Base-by-base conservation (phyloP, 495 filamentous ascomycete species). In the Parachaetomium inaequale region DNA sequence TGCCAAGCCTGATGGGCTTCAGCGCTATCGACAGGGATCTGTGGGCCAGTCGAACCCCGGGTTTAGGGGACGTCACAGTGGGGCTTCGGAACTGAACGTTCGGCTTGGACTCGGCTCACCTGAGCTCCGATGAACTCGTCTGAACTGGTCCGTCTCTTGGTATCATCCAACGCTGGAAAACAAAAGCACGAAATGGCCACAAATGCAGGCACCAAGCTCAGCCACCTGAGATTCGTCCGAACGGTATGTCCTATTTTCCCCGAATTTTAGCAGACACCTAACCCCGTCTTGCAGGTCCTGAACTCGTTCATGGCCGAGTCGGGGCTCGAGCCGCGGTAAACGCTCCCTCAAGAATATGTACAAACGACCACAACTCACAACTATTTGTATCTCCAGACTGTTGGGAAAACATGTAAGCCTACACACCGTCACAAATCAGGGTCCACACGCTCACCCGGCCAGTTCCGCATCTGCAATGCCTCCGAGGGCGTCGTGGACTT, bases 231-330 rank as follows among this genome's bases (percentile, higher is more conserved):
- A 62, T 79, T 80, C 56, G 78, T 80, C 12, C 67, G 67, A 66
- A 71, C 75, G 23, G 78, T 78, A 57, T 58, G 75, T 67, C 12
- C 29, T n/a, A 11, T 31, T 4, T 32, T 36, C 17, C 5, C 11
- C 5, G 21, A 55, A 6, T 5, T 55, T 11, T 42, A 21, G 0
- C 14, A 40, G n/a, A 25, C n/a, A 5, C 0, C 19, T 12, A 23
- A 45, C 26, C 42, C 26, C 38, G 26, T 6, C 58, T 12, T 19
- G 2, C 38, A 92, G 89, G 89, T 93, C 26, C 82, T 87, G 80
- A 86, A 88, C 73, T 88, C 88, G n/a, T 93, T 95, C 73, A 84
- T 88, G 76, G 83, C 81, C 66, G 88, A 87, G 64, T 95, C 91
- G 49, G 92, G 92, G 26, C 76, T 96, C 19, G 92, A 96, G 73